Base-by-base conservation (phyloP, 768 basidiomycete genomes). In the Kwoniella botswanensis region DNA sequence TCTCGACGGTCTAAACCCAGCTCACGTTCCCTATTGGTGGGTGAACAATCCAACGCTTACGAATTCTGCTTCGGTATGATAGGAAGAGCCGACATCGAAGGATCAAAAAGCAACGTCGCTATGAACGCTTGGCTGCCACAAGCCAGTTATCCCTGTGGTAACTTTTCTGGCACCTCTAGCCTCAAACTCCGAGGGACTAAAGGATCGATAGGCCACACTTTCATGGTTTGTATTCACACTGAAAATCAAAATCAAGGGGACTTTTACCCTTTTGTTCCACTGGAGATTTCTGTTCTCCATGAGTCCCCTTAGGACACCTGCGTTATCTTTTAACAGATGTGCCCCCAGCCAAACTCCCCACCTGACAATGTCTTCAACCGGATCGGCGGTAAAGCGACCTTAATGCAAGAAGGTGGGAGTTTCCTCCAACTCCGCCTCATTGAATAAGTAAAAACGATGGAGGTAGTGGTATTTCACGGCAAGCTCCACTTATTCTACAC, bases 141-240 rank as follows among this genome's bases (percentile, higher is more conserved):
- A 89, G 89, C 88, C 88, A 89, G 88, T 89, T 89, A 89, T 88
- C 88, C 88, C 88, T 88, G 88, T 89, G 88, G 89, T 90, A 86
- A 88, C 87, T 89, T 89, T 89, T 89, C 88, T 89, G 88, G 88
- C 89, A 90, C 88, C 89, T 89, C 89, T 89, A 88, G 88, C 88
- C 88, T 89, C 87, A 88, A 89, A 89, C 87, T 88, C 89, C 84
- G 87, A 89, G 88, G 88, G 88, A 88, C 88, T 88, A 89, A 90
- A 90, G 89, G 89, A 89, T 90, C 88, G 88, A 89, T 90, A 89
- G 89, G 89, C 89, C 88, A 88, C 88, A 88, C 89, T 90, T 90
- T 90, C 88, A 89, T 88, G 88, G 88, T 90, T 89, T 88, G 88
- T 89, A 89, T 89, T 88, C 88, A 88, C 87, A 89, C 88, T 89